Percentiles rank a stretch among this genome's conserved stretches.
These are phyloP conservation scores for Vitis labrusca DNA, from an alignment of 164 flowering plant genomes.

Conservation along the genomic window DNA sequence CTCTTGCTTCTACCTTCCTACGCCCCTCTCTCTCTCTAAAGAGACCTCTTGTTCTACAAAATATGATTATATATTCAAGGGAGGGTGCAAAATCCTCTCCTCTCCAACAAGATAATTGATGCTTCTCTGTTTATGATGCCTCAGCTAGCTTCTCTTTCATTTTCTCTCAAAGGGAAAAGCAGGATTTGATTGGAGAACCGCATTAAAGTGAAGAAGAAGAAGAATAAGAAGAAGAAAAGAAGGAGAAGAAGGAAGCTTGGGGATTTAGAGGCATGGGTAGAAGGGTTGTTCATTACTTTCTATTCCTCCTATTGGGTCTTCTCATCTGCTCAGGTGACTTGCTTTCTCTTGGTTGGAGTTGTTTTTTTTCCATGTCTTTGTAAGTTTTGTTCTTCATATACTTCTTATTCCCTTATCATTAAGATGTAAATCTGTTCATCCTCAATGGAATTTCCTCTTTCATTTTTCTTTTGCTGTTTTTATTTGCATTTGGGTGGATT, in stretches of 20 bases:
- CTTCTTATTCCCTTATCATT: not conserved
- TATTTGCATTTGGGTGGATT: not conserved
- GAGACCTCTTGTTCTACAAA: not conserved
- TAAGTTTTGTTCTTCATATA: not conserved
- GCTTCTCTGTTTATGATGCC: conserved; percentile 8
- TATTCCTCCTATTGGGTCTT: conserved; percentile 20
- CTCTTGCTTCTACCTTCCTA: conserved; percentile 2
- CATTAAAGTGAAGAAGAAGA: conserved; percentile 1
- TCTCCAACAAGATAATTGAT: conserved; percentile 12
- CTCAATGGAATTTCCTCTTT: not conserved
- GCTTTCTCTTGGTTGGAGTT: conserved; percentile 11
- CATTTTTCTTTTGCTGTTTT: not conserved
- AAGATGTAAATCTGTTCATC: not conserved
- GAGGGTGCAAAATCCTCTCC: conserved; percentile 1
- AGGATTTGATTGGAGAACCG: not conserved
- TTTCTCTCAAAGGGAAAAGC: not conserved
- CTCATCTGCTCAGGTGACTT: conserved; percentile 31
- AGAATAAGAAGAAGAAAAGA: not conserved
- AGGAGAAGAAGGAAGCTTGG: not conserved
- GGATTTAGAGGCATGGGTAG: conserved; percentile 2
- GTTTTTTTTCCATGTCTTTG: not conserved
- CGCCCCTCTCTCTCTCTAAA: conserved; percentile 6
- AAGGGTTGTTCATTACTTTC: not conserved
- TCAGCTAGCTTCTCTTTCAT: conserved; percentile 3
- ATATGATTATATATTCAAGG: conserved; percentile 4